These are phyloP conservation scores for Retiboletus flavoniger DNA, from an alignment of 1,284 basidiomycete genomes.

Conservation along the genomic window DNA sequence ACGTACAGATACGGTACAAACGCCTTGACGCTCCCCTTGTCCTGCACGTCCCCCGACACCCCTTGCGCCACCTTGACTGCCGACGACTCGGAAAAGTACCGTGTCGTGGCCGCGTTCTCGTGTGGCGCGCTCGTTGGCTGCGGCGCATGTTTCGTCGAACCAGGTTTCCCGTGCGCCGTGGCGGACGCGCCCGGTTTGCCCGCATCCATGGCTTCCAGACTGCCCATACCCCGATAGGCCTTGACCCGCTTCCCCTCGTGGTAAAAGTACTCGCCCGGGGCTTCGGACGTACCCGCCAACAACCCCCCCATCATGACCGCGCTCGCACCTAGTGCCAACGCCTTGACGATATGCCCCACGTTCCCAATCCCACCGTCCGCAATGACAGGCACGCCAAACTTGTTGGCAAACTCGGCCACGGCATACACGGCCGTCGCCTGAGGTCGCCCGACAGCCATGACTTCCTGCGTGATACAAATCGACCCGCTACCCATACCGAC, in stretches of 20 bases:
- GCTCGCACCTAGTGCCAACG: constrained; percentile 87
- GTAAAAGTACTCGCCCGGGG: constrained; percentile 98
- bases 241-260: constrained; percentile 99
- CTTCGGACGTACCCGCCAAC: constrained; percentile 94
- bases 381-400: constrained; percentile 96
- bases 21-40: constrained; percentile 91
- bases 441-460: constrained; percentile 99
- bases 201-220: constrained; percentile 94
- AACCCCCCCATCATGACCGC: constrained; percentile 99
- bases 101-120: constrained; percentile 95
- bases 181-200: constrained; percentile 49
- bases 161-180: constrained; percentile 34
- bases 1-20: constrained; percentile 92
- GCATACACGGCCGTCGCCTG: constrained; percentile 96
- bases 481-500: constrained; percentile 98
- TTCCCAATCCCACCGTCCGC: constrained; percentile 98
- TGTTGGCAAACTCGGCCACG: constrained; percentile 89
- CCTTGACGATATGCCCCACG: constrained; percentile 98
- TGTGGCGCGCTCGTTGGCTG: constrained; percentile 49
- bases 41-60: constrained; percentile 94
- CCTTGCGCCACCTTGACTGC: constrained; percentile 97
- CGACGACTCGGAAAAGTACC: constrained; percentile 96
- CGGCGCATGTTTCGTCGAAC: constrained; percentile 48
- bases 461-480: constrained; percentile 99
- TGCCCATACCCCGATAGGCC: constrained; percentile 98